phyloP scores from a whole-genome alignment of 1,284 basidiomycete species.

The Rhodotorula sp. region DNA sequence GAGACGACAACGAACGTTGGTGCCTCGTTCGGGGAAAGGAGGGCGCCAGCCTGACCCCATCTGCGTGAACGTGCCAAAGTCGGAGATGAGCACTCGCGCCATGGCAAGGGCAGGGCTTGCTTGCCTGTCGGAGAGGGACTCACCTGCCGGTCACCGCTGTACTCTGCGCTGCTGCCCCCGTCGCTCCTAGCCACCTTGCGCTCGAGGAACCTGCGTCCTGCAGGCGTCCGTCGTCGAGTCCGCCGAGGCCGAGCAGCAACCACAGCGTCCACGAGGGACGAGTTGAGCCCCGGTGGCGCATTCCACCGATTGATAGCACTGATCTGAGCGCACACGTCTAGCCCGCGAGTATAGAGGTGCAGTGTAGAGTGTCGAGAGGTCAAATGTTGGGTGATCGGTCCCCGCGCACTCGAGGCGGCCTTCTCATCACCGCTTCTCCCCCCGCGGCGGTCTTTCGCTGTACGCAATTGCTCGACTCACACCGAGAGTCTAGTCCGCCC shows the following conservation, averaged over 20 bases:
- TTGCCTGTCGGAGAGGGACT: neutral
- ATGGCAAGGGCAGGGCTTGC: neutral
- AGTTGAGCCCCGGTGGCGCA: neutral
- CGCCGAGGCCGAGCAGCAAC: constrained; percentile 1
- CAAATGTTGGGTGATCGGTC: neutral
- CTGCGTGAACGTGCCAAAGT: constrained; percentile 9
- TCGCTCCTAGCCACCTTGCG: neutral
- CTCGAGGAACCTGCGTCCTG: neutral
- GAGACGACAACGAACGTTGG: constrained; percentile 28
- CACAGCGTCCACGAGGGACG: neutral
- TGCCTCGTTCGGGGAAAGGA: constrained; percentile 18
- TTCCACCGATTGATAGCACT: neutral
- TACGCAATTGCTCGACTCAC: too few relatives aligned
- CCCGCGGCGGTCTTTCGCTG: too few relatives aligned
- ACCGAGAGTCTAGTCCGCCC: too few relatives aligned
- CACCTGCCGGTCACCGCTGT: neutral
- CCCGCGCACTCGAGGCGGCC: neutral
- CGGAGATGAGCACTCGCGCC: neutral
- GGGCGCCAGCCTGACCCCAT: constrained; percentile 30
- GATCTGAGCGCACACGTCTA: too few relatives aligned
- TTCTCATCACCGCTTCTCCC: neutral
- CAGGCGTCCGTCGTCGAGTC: neutral
- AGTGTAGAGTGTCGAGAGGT: neutral
- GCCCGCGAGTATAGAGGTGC: too few relatives aligned
- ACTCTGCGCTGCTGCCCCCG: neutral